Percentiles rank a stretch among this genome's conserved stretches.
phyloP scores from a whole-genome alignment of 164 flowering plant species.

The Liriodendron chinense region DNA sequence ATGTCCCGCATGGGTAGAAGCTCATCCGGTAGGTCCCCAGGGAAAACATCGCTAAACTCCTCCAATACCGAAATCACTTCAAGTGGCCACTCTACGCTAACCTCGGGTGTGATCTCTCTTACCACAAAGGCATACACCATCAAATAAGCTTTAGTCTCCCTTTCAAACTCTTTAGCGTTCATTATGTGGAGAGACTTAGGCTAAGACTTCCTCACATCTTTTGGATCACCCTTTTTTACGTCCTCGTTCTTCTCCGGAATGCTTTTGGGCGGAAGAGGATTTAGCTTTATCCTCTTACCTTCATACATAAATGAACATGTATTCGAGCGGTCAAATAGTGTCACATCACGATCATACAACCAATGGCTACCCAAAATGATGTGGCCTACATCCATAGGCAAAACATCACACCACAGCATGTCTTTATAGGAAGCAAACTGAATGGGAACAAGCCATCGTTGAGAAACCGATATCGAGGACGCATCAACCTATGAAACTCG shows the following conservation, averaged over 20 bases:
- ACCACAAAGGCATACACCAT: neutral
- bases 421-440: slow-evolving; percentile 3
- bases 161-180: neutral
- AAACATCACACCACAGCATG: neutral
- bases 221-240: neutral
- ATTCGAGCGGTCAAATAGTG: neutral
- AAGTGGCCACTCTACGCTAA: neutral
- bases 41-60: neutral
- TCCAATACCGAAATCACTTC: neutral
- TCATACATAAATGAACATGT: neutral
- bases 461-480: neutral
- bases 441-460: neutral
- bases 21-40: neutral
- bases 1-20: neutral
- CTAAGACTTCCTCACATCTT: neutral
- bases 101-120: neutral
- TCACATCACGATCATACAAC: neutral
- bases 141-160: neutral
- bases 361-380: neutral
- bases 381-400: slow-evolving; percentile 8
- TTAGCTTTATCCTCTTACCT: slow-evolving; percentile 2
- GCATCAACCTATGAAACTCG: neutral
- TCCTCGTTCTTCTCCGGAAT: neutral
- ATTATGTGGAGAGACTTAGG: slow-evolving; percentile 1
- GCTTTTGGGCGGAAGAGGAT: neutral